Evolutionary conservation across 2,329 filamentous ascomycete genomes (phyloP), one percentile per base, ranked within the genome.

Genomic region (Aureobasidium melanogenum): DNA sequence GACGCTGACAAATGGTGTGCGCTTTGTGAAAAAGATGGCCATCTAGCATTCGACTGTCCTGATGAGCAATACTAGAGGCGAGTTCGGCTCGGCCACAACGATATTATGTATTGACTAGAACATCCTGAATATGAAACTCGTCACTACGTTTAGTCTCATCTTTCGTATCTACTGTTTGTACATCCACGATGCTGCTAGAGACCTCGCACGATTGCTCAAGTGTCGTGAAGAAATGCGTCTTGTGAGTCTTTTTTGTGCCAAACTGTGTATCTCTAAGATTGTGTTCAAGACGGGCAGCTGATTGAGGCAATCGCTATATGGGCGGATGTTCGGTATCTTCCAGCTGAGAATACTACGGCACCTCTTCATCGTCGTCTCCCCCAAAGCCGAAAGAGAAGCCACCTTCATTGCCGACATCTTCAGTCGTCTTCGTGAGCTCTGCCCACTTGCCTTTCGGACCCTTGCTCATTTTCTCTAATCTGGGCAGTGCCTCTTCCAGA

Each of bases 1-100:
- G 91, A 97, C 69, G 84, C 87, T 60, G 84, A 87, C 64, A 97
- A 96, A 76, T 99, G 94, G 94, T 99, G 94, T 75, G 94, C 94
- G 17, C 80, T 97, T 47, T 99, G 94, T 72, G 94, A 99, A 79
- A 85, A 90, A 64, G 94, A 99, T 70, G 94, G 94, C 15, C 94
- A 99, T 72, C 89, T 97, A 74, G 97, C 93, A 19, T 73, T 71
- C 61, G 71, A 74, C 62, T 74, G 72, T 62, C 72, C 72, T 26
- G 69, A 74, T 64, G 72, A 74, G 66, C 70, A 72, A 66, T 74
- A 73, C 56, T 73, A 34, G 24, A 41, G 8, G 3, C 7, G 15
- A 10, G 3, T 19, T 19, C 2, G 9, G 17, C 1, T 24, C 7
- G 51, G 32, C 17, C 32, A 50, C 9, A 34, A 39, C 10, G 7